A percentile compares a stretch with the other conserved stretches of the same genome.
Evolutionary conservation across 1,139 yeast species (phyloP).

Genomic region (Sugiyamaella castrensis): DNA sequence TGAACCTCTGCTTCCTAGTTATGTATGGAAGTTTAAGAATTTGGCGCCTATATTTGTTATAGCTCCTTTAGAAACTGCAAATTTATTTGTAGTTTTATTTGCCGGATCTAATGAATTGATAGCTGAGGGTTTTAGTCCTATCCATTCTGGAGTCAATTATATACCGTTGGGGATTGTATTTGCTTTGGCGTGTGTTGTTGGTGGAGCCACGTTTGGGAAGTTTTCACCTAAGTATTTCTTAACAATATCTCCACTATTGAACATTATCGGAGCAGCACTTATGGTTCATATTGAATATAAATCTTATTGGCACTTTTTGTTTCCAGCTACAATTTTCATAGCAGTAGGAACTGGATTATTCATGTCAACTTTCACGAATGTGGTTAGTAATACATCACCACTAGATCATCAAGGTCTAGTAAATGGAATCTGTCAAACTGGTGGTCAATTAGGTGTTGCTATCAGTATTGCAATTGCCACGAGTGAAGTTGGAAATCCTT

Average conservation of each 20-base stretch:
- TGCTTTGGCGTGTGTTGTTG: slow-evolving; percentile 21
- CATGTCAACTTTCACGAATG: slow-evolving; percentile 24
- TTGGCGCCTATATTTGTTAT: slow-evolving; percentile 17
- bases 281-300: slow-evolving; percentile 27
- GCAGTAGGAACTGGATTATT: slow-evolving; percentile 27
- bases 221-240: slow-evolving; percentile 21
- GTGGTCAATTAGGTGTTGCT: slow-evolving; percentile 31
- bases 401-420: slow-evolving; percentile 38
- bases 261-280: slow-evolving; percentile 28
- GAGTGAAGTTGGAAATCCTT: slow-evolving; percentile 22
- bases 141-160: slow-evolving; percentile 34
- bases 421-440: slow-evolving; percentile 34
- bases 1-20: slow-evolving; percentile 25
- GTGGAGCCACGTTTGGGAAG: slow-evolving; percentile 22
- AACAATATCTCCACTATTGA: slow-evolving; percentile 22
- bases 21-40: slow-evolving; percentile 24
- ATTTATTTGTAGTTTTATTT: slow-evolving; percentile 22
- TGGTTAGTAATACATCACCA: slow-evolving; percentile 34
- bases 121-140: slow-evolving; percentile 25
- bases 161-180: slow-evolving; percentile 31
- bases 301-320: slow-evolving; percentile 34
- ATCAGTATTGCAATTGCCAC: slow-evolving; percentile 32
- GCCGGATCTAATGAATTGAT: slow-evolving; percentile 19
- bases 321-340: slow-evolving; percentile 28
- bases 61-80: slow-evolving; percentile 20